Evolutionary conservation across 148 eudicot species (phyloP).

Genomic region (Dianthus caryophyllus): DNA sequence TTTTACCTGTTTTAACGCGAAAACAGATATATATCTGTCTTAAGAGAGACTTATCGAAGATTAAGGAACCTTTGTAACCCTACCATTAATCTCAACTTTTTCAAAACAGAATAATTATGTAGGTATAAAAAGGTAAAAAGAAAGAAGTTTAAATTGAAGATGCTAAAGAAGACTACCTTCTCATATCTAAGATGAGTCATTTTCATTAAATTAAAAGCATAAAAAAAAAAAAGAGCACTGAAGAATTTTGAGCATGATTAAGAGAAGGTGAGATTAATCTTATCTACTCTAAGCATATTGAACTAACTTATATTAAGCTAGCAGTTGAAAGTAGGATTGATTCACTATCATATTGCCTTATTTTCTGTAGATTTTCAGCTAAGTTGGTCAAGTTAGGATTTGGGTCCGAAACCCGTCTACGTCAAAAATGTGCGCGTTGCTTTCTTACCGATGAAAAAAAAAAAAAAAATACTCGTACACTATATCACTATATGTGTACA

Average conservation of each 20-base stretch:
- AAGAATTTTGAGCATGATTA: conserved; percentile 14
- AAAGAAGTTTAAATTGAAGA: conserved; percentile 5
- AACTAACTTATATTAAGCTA: conserved; percentile 8
- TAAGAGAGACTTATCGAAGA: conserved; percentile 1
- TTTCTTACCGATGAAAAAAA: too few relatives aligned
- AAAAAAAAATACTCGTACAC: too few relatives aligned
- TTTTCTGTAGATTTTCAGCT: too few relatives aligned
- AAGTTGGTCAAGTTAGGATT: too few relatives aligned
- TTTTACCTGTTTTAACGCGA: too few relatives aligned
- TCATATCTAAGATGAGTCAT: conserved; percentile 23
- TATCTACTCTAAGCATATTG: conserved; percentile 10
- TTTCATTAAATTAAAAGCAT: not conserved
- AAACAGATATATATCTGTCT: too few relatives aligned
- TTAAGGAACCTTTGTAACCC: conserved; percentile 11
- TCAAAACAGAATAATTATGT: conserved; percentile 8
- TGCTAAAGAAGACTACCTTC: conserved; percentile 24
- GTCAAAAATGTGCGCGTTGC: too few relatives aligned
- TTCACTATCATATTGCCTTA: too few relatives aligned
- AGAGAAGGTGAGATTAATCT: conserved; percentile 9
- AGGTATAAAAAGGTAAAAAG: not conserved
- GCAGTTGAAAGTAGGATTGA: not conserved
- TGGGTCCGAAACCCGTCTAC: too few relatives aligned
- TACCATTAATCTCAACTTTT: conserved; percentile 8
- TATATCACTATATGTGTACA: too few relatives aligned
- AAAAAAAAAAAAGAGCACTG: conserved; percentile 7